These are phyloP conservation scores for Fusarium redolens DNA, from an alignment of 2,329 filamentous ascomycete genomes.

Conservation along the genomic window DNA sequence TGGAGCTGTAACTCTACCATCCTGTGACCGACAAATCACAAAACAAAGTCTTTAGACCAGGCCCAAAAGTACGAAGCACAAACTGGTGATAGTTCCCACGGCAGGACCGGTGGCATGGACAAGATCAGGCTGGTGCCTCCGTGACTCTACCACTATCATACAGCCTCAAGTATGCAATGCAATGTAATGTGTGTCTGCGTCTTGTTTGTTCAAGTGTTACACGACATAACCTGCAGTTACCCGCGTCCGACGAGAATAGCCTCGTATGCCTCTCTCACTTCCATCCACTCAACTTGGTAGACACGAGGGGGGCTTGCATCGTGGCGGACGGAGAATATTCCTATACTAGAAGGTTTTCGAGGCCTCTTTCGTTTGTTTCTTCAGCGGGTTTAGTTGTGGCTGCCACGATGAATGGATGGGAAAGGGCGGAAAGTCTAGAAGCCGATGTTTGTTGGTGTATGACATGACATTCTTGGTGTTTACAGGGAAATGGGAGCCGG, in stretches of 20 bases:
- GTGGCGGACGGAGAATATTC: slow-evolving; percentile 18
- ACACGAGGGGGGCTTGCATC: slow-evolving; percentile 21
- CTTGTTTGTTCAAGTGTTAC: slow-evolving; percentile 37
- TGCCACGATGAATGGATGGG: slow-evolving; percentile 6
- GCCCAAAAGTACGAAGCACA: slow-evolving; percentile 28
- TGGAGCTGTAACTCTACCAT: neutral
- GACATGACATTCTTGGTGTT: neutral
- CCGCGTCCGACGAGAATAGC: slow-evolving; percentile 51
- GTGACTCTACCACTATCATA: slow-evolving; percentile 1
- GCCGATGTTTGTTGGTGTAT: neutral
- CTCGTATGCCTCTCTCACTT: slow-evolving; percentile 48
- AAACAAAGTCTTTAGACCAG: neutral
- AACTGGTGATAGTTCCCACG: slow-evolving; percentile 34
- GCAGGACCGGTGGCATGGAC: slow-evolving; percentile 41
- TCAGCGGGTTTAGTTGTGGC: slow-evolving; percentile 10
- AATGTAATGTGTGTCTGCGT: neutral
- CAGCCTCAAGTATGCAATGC: slow-evolving; percentile 2
- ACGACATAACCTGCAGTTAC: slow-evolving; percentile 45
- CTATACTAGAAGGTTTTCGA: slow-evolving; percentile 6
- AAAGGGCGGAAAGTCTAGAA: neutral
- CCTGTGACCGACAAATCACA: slow-evolving; percentile 5
- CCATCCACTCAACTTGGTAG: neutral
- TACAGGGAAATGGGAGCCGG: slow-evolving; percentile 20
- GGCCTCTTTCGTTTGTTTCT: slow-evolving; percentile 9
- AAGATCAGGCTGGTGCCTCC: slow-evolving; percentile 41